Evolutionary conservation across 1,284 basidiomycete genomes (phyloP), one percentile per base, ranked within the genome.

Genomic region (Moesziomyces parantarcticus): DNA sequence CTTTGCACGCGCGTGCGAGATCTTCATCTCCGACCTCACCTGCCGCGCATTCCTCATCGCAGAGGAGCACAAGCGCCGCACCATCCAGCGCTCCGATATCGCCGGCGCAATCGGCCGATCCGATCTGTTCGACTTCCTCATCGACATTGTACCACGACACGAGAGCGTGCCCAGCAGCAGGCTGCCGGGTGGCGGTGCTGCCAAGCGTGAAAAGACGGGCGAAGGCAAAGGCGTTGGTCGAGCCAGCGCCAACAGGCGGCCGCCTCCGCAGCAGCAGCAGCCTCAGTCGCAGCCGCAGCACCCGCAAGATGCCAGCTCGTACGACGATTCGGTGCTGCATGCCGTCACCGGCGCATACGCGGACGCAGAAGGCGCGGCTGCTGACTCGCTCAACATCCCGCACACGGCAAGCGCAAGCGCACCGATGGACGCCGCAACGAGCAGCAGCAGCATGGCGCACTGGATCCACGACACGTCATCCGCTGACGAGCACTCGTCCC

Each of bases 21-120:
- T 84, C 48, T 83, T 84, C 50, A 83, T 84, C 54, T 78, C 81
- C 5, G 83, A 84, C 47, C 65, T 83, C 29, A 84, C 83, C 6
- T 81, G 77, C 42, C 75, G 82, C 2, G 81, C 83, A 0, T 84
- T 81, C 52, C 50, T 82, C 48, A 76, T 83, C 29, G 82, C 83
- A 1, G 80, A 79, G 48, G 78, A 81, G 44, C 75, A 79, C 53
- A 79, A 79, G 67, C 75, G 83, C 22, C 59, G 82, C 29, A 84
- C 82, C 3, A 77, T 84, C 40, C 78, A 79, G 68, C 74, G 77
- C 20, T 77, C 76, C 5, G 83, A 84, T 46, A 78, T 84, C 32
- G 76, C 76, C 0, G 78, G 72, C 22, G 82, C 83, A 9, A 76
- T 83, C 26, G 75, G 77, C 14, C 51, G 77, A 22, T 80, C 78